A percentile compares a stretch with the other conserved stretches of the same genome.
These are phyloP conservation scores for Batrachochytrium dendrobatidis DNA, from an alignment of 371 early-diverging fungal species.

Conservation along the genomic window DNA sequence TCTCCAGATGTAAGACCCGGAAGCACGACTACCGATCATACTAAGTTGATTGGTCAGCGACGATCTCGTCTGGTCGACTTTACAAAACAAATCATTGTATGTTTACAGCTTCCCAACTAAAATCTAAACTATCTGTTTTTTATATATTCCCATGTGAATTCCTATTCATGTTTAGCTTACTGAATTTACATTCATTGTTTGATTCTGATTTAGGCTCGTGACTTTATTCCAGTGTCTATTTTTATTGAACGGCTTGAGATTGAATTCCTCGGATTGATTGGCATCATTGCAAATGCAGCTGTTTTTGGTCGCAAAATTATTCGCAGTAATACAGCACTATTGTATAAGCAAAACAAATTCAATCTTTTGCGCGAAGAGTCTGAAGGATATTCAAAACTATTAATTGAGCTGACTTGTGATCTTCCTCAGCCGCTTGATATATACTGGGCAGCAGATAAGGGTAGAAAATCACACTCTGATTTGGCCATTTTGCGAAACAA, in stretches of 20 bases:
- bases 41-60: neutral
- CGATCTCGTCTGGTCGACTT: neutral
- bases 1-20: neutral
- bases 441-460: constrained; percentile 10
- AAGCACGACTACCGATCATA: neutral
- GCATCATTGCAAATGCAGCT: constrained; percentile 39
- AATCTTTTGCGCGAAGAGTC: constrained; percentile 82
- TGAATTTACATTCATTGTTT: too few relatives aligned
- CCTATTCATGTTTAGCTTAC: too few relatives aligned
- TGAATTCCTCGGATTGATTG: constrained; percentile 46
- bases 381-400: constrained; percentile 79
- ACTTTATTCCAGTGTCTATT: constrained; percentile 20
- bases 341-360: constrained; percentile 84
- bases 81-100: neutral
- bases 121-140: too few relatives aligned
- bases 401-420: constrained; percentile 50
- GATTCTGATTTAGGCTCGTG: neutral
- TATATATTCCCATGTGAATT: too few relatives aligned
- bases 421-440: constrained; percentile 22
- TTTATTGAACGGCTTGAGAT: constrained; percentile 29
- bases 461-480: neutral
- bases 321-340: constrained; percentile 46
- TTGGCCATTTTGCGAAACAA: constrained; percentile 8
- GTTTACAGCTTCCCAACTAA: neutral
- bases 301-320: constrained; percentile 50